Evolutionary conservation across 169 alveolate species (phyloP).

Genomic region (Eimeria mitis): DNA sequence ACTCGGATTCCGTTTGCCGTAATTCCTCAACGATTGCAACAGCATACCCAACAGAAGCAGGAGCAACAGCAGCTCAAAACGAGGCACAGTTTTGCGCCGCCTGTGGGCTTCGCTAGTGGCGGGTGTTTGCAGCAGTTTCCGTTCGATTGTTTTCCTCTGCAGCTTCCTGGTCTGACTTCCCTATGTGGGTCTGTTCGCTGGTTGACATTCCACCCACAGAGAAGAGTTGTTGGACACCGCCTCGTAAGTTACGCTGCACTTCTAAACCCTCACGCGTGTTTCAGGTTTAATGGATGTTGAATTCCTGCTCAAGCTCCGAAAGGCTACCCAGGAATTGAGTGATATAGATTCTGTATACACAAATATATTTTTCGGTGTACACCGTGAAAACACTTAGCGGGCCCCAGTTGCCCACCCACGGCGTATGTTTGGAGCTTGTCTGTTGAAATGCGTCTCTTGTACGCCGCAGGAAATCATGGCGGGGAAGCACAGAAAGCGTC

Average conservation of each 20-base stretch:
- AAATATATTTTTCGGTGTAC: neutral
- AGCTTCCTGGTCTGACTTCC: neutral
- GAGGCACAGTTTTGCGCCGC: neutral
- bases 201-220: constrained; percentile 50
- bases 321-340: neutral
- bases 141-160: neutral
- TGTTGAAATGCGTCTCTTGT: neutral
- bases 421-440: neutral
- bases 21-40: neutral
- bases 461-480: constrained; percentile 88
- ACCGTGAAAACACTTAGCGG: neutral
- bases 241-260: constrained; percentile 44
- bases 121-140: neutral
- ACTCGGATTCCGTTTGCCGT: neutral
- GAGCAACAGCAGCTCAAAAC: neutral
- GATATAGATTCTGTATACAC: neutral
- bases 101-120: neutral
- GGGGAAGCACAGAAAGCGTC: constrained; percentile 90
- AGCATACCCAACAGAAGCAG: constrained; percentile 1
- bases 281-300: neutral
- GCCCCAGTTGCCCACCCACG: neutral
- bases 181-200: neutral
- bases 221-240: constrained; percentile 68
- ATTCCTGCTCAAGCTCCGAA: neutral
- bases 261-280: neutral